These are phyloP conservation scores for Pisolithus orientalis DNA, from an alignment of 768 basidiomycete species.

Conservation along the genomic window DNA sequence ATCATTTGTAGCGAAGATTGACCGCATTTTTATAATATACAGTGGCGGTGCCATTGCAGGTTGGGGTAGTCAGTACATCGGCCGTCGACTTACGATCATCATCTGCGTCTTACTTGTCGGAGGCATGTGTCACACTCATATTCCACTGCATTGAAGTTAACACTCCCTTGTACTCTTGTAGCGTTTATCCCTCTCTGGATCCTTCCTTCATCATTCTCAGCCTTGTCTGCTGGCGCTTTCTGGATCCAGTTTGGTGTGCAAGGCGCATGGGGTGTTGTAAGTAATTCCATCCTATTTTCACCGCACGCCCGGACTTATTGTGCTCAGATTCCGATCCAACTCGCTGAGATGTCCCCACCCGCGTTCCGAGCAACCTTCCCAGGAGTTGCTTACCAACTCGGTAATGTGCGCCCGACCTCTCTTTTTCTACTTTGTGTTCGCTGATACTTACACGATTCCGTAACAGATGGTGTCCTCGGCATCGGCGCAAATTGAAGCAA, in stretches of 20 bases:
- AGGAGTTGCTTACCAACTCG: conserved; percentile 79
- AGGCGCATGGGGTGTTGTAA: conserved; percentile 76
- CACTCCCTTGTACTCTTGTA: not conserved
- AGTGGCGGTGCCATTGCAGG: conserved; percentile 65
- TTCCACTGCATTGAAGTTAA: not conserved
- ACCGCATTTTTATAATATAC: not conserved
- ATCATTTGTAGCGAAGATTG: conserved; percentile 10
- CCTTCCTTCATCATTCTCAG: conserved; percentile 56
- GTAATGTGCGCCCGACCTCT: conserved; percentile 41
- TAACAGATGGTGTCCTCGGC: conserved; percentile 60
- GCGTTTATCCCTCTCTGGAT: conserved; percentile 73
- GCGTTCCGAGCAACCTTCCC: conserved; percentile 88
- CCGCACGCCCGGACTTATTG: not conserved
- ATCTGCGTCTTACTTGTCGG: not conserved
- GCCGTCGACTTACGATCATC: conserved; percentile 69
- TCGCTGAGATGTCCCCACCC: conserved; percentile 80
- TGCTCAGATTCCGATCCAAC: conserved; percentile 60
- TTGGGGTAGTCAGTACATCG: conserved; percentile 61
- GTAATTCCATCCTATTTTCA: conserved; percentile 15
- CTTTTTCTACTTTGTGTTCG: not conserved
- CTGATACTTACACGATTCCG: not conserved
- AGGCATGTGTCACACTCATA: not conserved
- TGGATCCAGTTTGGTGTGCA: conserved; percentile 79
- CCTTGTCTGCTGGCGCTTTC: conserved; percentile 73
- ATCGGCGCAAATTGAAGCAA: conserved; percentile 75